A percentile compares a stretch with the other conserved stretches of the same genome.
phyloP scores from a whole-genome alignment of 192 early-diverging fungal species.

The Entomortierella parvispora region DNA sequence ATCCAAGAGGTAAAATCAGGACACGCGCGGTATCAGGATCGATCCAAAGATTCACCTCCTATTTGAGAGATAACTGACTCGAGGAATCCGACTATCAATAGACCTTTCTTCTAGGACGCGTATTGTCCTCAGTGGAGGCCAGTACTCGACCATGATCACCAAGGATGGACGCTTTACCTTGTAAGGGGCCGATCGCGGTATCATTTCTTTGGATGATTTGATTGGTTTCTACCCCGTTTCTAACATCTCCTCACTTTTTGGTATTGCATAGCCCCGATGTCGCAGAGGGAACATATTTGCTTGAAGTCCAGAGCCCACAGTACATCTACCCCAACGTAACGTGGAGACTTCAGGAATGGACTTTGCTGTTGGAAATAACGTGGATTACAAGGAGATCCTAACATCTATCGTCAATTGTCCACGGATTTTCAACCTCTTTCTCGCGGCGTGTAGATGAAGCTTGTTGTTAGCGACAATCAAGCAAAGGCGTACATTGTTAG shows the following conservation, averaged over 20 bases:
- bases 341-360: too few relatives aligned
- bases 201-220: background rate
- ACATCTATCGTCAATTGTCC: background rate
- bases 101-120: constrained; percentile 52
- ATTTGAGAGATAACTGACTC: background rate
- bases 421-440: background rate
- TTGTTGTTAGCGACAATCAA: constrained; percentile 53
- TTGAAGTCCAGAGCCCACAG: constrained; percentile 62
- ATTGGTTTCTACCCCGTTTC: background rate
- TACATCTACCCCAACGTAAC: constrained; percentile 65
- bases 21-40: too few relatives aligned
- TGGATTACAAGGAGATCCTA: background rate
- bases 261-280: constrained; percentile 54
- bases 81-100: background rate
- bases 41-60: background rate
- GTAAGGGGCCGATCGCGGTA: constrained; percentile 45
- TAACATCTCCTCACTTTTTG: background rate
- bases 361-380: background rate
- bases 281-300: constrained; percentile 58
- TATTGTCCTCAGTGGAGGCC: constrained; percentile 58
- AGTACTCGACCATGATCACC: constrained; percentile 53
- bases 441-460: constrained; percentile 53
- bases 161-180: constrained; percentile 58
- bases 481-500: constrained; percentile 51
- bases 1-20: constrained; percentile 32